phyloP scores from a whole-genome alignment of 2,329 filamentous ascomycete species.

The Diaporthe sp. region DNA sequence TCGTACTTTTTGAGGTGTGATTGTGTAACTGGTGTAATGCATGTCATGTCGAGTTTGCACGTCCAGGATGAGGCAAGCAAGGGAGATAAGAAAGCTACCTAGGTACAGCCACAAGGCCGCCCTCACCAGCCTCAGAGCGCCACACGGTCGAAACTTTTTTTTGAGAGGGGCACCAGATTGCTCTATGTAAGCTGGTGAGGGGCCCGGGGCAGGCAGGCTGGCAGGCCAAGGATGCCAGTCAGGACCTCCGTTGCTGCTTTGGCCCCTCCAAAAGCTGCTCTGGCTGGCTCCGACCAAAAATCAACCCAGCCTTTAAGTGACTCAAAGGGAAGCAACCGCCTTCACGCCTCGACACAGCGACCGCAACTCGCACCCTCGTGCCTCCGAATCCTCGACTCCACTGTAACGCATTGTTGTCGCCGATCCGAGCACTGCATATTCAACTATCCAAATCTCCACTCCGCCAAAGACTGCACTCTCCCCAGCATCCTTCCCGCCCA shows the following conservation, averaged over 20 bases:
- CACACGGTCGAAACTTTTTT: slow-evolving; percentile 16
- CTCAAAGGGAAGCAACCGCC: slow-evolving; percentile 29
- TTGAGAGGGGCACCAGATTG: neutral
- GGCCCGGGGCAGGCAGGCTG: slow-evolving; percentile 2
- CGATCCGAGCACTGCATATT: slow-evolving; percentile 18
- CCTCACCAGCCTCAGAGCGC: slow-evolving; percentile 16
- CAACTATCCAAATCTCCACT: neutral
- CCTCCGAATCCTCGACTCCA: slow-evolving; percentile 7
- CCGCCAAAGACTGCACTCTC: neutral
- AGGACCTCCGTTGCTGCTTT: slow-evolving; percentile 5
- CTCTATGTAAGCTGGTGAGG: neutral
- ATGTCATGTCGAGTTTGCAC: no score
- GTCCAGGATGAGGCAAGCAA: no score
- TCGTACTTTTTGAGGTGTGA: no score
- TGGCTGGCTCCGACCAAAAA: slow-evolving; percentile 29
- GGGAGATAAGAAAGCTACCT: neutral
- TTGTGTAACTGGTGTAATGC: no score
- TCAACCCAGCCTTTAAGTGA: slow-evolving; percentile 31
- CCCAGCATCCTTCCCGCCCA: neutral
- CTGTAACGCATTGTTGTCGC: slow-evolving; percentile 7
- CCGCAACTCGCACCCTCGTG: slow-evolving; percentile 9
- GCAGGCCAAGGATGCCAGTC: slow-evolving; percentile 17
- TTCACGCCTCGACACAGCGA: slow-evolving; percentile 21
- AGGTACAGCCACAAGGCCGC: neutral
- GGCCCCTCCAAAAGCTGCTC: slow-evolving; percentile 32